Evolutionary conservation across 108 stramenopile genomes (phyloP), one percentile per base, ranked within the genome.

Genomic region (Chaetoceros muelleri): DNA sequence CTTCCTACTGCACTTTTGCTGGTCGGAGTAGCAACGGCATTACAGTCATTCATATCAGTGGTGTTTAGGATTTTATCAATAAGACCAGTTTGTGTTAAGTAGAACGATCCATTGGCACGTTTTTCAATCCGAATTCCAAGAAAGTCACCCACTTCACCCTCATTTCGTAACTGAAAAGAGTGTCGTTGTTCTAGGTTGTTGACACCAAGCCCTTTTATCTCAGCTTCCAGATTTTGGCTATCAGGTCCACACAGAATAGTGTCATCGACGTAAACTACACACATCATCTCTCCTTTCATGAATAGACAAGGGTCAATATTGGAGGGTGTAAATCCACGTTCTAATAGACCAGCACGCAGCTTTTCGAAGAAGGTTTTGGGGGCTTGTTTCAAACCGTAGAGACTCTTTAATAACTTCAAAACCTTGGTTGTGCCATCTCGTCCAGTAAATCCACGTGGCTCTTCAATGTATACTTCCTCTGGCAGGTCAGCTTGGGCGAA

Each of bases 41-140:
- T 67, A 34, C 52, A 53, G 26, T 62, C 61, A 1, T 22, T 21
- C 52, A 62, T 53, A 19, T 30, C 51, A 24, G 76, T 69, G 2
- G 73, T 66, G 0, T 44, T 29, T 21, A 86, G 51, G 46, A 86
- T 71, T 1, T 64, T 59, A 30, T 66, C 59, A 24, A 62, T 75
- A 8, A 78, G 62, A 2, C 80, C 80, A 19, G 56, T 40, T 57
- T 81, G 80, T 18, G 67, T 65, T 28, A 68, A 5, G 8, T 28
- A 26, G 24, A 67, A 40, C 16, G 52, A 55, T n/a, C n/a, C n/a
- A 5, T 28, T 24, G 21, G 8, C 34, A 10, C 13, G 19, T 44
- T 57, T 34, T 19, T 40, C 29, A 24, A 57, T 44, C 18, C 29
- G 31, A 24, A 57, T 57, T 19, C 56, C 56, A 10, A 57, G 56